Evolutionary conservation across 345 rosid species (phyloP).

Genomic region (Eucalyptus shirleyi): DNA sequence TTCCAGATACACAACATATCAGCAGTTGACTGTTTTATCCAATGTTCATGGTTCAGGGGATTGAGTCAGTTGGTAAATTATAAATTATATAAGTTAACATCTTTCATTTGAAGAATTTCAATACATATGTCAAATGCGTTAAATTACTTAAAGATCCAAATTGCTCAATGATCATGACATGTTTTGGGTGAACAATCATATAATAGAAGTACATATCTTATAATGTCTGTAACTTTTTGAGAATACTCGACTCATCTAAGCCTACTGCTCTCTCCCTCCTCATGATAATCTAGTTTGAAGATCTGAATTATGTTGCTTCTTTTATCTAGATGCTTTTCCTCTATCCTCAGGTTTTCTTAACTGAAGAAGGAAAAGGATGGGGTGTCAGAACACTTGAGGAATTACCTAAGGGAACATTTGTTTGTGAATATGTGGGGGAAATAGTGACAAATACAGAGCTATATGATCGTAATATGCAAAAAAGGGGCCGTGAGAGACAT

Average conservation of each 20-base stretch:
- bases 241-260: not conserved
- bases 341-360: slow-evolving; percentile 45
- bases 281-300: not conserved
- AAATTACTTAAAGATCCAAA: not conserved
- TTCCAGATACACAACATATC: not conserved
- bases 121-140: not conserved
- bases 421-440: slow-evolving; percentile 87
- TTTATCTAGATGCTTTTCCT: not conserved
- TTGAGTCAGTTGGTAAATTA: not conserved
- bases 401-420: slow-evolving; percentile 70
- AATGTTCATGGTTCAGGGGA: not conserved
- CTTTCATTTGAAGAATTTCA: not conserved
- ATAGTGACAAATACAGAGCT: slow-evolving; percentile 63
- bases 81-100: not conserved
- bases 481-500: slow-evolving; percentile 13
- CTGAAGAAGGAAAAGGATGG: slow-evolving; percentile 75
- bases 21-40: not conserved
- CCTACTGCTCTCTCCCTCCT: not conserved
- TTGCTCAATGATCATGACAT: not conserved
- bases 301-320: not conserved
- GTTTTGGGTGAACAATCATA: not conserved
- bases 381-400: slow-evolving; percentile 59
- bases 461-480: slow-evolving; percentile 25
- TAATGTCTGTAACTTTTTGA: not conserved
- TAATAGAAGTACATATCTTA: not conserved